Percentiles rank a stretch among this genome's conserved stretches.
phyloP scores from a whole-genome alignment of 2,329 filamentous ascomycete genomes.

The Fusarium solani-melongenae region DNA sequence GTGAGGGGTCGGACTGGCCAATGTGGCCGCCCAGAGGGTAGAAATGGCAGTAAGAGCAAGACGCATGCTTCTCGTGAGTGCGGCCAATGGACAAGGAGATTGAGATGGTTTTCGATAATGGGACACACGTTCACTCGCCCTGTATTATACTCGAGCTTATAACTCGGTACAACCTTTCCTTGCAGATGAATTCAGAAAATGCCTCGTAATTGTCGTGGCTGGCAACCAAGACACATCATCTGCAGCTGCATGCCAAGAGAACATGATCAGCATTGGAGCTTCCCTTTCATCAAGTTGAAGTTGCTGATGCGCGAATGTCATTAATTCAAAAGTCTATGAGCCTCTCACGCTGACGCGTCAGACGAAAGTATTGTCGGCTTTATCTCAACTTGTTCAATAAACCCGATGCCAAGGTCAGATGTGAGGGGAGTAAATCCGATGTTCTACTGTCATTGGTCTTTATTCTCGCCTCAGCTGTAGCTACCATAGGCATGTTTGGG shows the following conservation, averaged over 20 bases:
- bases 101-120: neutral
- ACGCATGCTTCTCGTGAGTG: neutral
- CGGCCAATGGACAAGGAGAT: neutral
- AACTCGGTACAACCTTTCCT: neutral
- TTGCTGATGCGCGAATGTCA: neutral
- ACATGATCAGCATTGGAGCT: neutral
- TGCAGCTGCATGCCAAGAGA: neutral
- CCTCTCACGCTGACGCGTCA: neutral
- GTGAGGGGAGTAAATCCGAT: neutral
- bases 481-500: neutral
- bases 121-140: neutral
- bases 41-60: neutral
- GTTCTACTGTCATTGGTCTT: neutral
- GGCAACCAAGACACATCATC: neutral
- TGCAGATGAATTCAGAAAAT: neutral
- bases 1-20: constrained; percentile 14
- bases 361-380: neutral
- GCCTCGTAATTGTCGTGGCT: neutral
- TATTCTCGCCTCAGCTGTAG: neutral
- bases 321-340: neutral
- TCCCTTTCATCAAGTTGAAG: neutral
- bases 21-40: neutral
- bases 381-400: neutral
- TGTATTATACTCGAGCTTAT: neutral
- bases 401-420: neutral